Percentiles rank a stretch among this genome's conserved stretches.
Conservation (phyloP, 2,329 filamentous ascomycete species). For the Botryotinia globosa region DNA sequence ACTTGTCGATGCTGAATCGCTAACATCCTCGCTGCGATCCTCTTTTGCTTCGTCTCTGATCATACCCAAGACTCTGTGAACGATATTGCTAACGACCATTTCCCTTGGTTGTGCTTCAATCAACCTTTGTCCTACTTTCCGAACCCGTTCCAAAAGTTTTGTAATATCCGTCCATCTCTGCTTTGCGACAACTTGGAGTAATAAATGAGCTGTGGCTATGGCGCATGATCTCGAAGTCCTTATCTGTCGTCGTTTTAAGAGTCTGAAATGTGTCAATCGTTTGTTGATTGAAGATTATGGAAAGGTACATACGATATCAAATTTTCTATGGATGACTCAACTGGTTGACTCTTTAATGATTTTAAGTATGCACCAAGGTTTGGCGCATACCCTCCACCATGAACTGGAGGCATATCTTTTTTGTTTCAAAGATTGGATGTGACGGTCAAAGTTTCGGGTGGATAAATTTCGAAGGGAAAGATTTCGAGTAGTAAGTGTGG, state of each 20-base stretch:
- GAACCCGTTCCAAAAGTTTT: constrained; percentile 76
- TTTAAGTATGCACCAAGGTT: constrained; percentile 76
- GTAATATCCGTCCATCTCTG: constrained; percentile 75
- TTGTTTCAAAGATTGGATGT: neutral
- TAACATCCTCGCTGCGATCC: constrained; percentile 59
- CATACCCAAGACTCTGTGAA: constrained; percentile 82
- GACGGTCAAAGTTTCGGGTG: neutral
- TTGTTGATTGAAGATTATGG: neutral
- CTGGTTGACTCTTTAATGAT: constrained; percentile 68
- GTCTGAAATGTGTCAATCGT: constrained; percentile 42
- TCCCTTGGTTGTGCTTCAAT: constrained; percentile 81
- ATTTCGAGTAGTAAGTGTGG: neutral
- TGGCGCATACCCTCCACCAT: constrained; percentile 56
- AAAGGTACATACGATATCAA: constrained; percentile 64
- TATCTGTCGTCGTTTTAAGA: constrained; percentile 89
- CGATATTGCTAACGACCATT: constrained; percentile 91
- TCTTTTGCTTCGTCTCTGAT: constrained; percentile 90
- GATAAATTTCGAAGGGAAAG: neutral
- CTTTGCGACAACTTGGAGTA: constrained; percentile 80
- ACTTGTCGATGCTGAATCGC: constrained; percentile 36
- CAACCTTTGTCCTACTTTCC: constrained; percentile 72
- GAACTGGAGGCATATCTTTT: constrained; percentile 5
- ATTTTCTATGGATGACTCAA: constrained; percentile 80
- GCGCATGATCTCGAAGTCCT: constrained; percentile 84
- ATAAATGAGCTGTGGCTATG: constrained; percentile 83